Conservation (phyloP, 2,329 filamentous ascomycete species). For the Beauveria rudraprayagi region DNA sequence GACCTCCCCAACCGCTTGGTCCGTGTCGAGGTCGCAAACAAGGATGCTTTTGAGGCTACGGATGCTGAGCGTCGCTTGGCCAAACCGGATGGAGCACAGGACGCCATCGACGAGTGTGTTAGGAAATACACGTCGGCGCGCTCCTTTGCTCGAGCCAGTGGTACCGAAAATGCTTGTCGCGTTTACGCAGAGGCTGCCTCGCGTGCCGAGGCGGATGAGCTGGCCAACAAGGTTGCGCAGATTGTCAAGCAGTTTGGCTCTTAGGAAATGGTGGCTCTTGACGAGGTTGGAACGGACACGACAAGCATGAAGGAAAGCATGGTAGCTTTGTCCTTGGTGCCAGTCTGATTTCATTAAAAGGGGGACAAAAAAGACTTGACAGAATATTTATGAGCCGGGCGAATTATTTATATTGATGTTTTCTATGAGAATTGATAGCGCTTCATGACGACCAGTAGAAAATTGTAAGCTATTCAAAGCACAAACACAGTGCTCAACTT, state of each 20-base stretch:
- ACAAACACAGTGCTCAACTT: not conserved
- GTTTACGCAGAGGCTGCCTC: constrained; percentile 94
- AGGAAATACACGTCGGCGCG: constrained; percentile 86
- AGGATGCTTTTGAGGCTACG: constrained; percentile 82
- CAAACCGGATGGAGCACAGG: constrained; percentile 70
- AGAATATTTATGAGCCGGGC: not conserved
- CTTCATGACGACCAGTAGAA: not conserved
- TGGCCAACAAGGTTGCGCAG: constrained; percentile 73
- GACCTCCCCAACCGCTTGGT: constrained; percentile 95
- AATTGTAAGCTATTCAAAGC: not conserved
- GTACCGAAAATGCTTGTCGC: constrained; percentile 91
- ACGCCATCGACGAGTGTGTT: constrained; percentile 78
- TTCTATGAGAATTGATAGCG: not conserved
- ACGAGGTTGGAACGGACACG: not conserved
- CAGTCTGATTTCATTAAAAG: not conserved
- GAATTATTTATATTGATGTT: not conserved
- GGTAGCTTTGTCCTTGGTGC: not conserved
- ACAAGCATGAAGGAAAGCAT: not conserved
- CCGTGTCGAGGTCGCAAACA: constrained; percentile 80
- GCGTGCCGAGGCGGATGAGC: constrained; percentile 80
- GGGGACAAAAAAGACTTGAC: not conserved
- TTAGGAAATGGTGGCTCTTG: constrained; percentile 14
- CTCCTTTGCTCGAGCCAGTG: constrained; percentile 84
- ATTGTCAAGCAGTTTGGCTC: constrained; percentile 56
- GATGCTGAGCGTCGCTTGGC: constrained; percentile 86